Evolutionary conservation across 371 early-diverging fungal species (phyloP), one percentile per base, ranked within the genome.

Genomic region (Choanephora cucurbitarum): DNA sequence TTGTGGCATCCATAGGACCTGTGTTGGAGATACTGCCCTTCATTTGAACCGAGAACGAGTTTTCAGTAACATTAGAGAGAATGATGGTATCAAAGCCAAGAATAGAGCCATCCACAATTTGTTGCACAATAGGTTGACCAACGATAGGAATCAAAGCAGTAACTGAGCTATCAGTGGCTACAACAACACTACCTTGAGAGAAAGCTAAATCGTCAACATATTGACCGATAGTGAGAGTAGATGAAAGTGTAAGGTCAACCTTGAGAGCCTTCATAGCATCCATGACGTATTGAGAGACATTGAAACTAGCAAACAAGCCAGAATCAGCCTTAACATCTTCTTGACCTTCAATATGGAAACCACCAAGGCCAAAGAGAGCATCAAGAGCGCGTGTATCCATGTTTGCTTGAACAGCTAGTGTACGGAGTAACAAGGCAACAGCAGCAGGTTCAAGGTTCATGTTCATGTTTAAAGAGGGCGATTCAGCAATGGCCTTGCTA

Each of bases 1-100:
- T 85, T 0, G 65, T 57, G n/a, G 86, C 86, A 57, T 70, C 77
- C 72, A 87, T 75, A 21, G 80, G 81, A 50, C 88, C 88, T 22
- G 86, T 82, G 46, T 82, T 68, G 31, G 72, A 55, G 72, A 85
- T 82, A 14, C 65, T 48, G 44, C 88, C 88, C 46, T 64, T 59
- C 76, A 83, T 81, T 40, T 69, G 69, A 43, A 85, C 77, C 52
- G 73, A 76, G 76, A 84, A 83, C 11, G 66, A 52, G 42, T 51
- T 34, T 15, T 81, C 75, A 7, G 79, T 73, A 22, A 81, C 73
- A 21, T 75, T 61, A 18, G 83, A 81, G 53, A 88, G 72, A 41
- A 66, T 34, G 33, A 78, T 63, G 15, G 77, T 69, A 33, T 64
- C 64, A 58, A 88, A 76, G 2, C 67, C 68, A 60, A 88, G 77